phyloP scores from a whole-genome alignment of 345 rosid genomes.

The Noccaea bulbosa region DNA sequence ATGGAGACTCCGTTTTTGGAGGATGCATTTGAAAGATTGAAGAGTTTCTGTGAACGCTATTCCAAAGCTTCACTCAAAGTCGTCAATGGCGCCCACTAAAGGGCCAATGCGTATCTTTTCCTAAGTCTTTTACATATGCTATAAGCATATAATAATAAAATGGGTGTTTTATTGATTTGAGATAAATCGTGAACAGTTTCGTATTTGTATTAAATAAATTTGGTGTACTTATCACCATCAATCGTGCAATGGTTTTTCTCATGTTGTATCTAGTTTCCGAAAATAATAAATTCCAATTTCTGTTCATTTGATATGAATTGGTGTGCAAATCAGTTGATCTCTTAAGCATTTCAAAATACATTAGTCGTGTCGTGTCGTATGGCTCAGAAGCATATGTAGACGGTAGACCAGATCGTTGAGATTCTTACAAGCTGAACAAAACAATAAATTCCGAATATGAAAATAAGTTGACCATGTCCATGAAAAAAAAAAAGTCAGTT shows the following conservation, averaged over 20 bases:
- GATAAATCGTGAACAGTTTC: slow-evolving; percentile 16
- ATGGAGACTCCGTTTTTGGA: slow-evolving; percentile 30
- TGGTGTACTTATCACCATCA: slow-evolving; percentile 1
- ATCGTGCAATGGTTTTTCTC: slow-evolving; percentile 23
- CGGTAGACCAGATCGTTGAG: not conserved
- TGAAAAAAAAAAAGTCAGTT: not conserved
- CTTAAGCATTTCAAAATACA: not conserved
- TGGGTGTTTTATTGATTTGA: not conserved
- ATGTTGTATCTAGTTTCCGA: not conserved
- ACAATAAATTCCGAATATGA: not conserved
- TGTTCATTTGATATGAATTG: not conserved
- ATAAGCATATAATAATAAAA: not conserved
- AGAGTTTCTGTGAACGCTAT: slow-evolving; percentile 30
- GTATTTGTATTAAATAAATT: slow-evolving; percentile 6
- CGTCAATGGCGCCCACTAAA: slow-evolving; percentile 28
- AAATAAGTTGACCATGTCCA: not conserved
- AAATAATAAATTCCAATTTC: not conserved
- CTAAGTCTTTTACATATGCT: slow-evolving; percentile 7
- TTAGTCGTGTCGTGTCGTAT: not conserved
- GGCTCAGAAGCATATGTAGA: not conserved
- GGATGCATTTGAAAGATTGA: slow-evolving; percentile 39
- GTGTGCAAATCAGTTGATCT: not conserved
- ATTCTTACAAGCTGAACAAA: not conserved
- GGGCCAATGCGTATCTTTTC: slow-evolving; percentile 1
- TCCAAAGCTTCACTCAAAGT: slow-evolving; percentile 10